Evolutionary conservation across 805 yeast genomes (phyloP), one percentile per base, ranked within the genome.

Genomic region (Nakazawaea siamensis): DNA sequence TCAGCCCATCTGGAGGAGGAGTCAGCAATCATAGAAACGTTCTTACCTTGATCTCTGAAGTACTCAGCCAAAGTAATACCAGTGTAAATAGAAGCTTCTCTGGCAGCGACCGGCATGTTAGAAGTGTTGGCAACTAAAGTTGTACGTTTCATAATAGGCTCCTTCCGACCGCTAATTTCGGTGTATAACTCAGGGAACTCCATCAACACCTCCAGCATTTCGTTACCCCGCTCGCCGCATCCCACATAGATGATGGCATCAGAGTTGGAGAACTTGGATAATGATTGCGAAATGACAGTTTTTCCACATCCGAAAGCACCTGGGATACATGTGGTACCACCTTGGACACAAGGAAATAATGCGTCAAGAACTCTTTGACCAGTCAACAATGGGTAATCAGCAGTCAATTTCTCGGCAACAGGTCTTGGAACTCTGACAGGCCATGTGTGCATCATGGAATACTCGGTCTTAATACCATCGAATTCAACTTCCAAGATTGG

Each of bases 1-100:
- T 92, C 99, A 29, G 99, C 99, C 99, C 99, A 92, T 73, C 99
- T 88, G 21, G 97, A 88, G 23, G 97, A 90, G 5, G 98, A 92
- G 63, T 92, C 99, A 41, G 99, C 99, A 81, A 92, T 92, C 97
- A 92, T 92, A 23, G 97, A 78, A 44, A 92, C 98, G 57, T 92
- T 72, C 72, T 92, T 92, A 69, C 99, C 99, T 70, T 92, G 98
- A 70, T 92, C 99, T 76, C 99, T 88, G 79, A 92, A 92, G 64
- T 92, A 92, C 66, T 92, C 99, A 32, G 98, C 97, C 49, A 92
- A 69, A 4, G 99, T 92, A 54, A 92, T 92, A 73, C 99, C 98
- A 12, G 99, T 92, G 66, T 92, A 92, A 52, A 92, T 92, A 23
- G 98, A 92, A 32, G 99, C 99, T 65, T 92, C 99, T 77, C 99